A percentile compares a stretch with the other conserved stretches of the same genome.
These are phyloP conservation scores for Atkinsonella texensis DNA, from an alignment of 2,329 filamentous ascomycete species.

Conservation along the genomic window DNA sequence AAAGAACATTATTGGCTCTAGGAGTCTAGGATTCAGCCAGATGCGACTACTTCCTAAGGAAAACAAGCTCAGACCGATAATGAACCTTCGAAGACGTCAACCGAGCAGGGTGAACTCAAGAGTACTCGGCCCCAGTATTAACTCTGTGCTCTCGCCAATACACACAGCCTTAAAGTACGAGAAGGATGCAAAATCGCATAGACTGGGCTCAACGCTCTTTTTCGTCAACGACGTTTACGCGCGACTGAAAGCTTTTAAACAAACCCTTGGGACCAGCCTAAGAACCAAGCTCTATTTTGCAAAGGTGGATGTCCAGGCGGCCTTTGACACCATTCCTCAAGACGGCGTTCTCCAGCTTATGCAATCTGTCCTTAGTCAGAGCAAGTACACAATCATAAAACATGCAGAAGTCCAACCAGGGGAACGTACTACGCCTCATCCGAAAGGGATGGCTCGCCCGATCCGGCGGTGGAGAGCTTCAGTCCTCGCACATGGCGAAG, in stretches of 20 bases:
- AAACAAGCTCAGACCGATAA: slow-evolving; percentile 66
- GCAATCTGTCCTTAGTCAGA: slow-evolving; percentile 39
- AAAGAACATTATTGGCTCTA: slow-evolving; percentile 43
- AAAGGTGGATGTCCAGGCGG: slow-evolving; percentile 83
- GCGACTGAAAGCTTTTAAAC: slow-evolving; percentile 59
- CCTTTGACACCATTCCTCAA: slow-evolving; percentile 94
- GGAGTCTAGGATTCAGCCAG: slow-evolving; percentile 63
- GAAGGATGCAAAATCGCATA: slow-evolving; percentile 43
- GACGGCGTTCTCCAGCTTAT: slow-evolving; percentile 57
- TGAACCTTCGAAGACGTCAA: slow-evolving; percentile 63
- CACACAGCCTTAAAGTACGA: slow-evolving; percentile 71
- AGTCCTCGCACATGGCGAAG: slow-evolving; percentile 32
- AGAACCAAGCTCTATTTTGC: slow-evolving; percentile 60
- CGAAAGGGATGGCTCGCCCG: slow-evolving; percentile 18
- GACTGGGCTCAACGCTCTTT: slow-evolving; percentile 68
- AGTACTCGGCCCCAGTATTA: slow-evolving; percentile 31
- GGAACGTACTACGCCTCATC: slow-evolving; percentile 15
- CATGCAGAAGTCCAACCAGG: slow-evolving; percentile 58
- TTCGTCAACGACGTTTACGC: slow-evolving; percentile 71
- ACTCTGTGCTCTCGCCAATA: slow-evolving; percentile 52
- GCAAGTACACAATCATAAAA: slow-evolving; percentile 58
- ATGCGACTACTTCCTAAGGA: slow-evolving; percentile 76
- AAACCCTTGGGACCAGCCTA: slow-evolving; percentile 25
- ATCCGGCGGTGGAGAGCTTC: slow-evolving; percentile 40
- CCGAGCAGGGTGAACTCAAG: slow-evolving; percentile 52